Conservation (phyloP, 2,329 filamentous ascomycete genomes). For the Aspergillus sp. region DNA sequence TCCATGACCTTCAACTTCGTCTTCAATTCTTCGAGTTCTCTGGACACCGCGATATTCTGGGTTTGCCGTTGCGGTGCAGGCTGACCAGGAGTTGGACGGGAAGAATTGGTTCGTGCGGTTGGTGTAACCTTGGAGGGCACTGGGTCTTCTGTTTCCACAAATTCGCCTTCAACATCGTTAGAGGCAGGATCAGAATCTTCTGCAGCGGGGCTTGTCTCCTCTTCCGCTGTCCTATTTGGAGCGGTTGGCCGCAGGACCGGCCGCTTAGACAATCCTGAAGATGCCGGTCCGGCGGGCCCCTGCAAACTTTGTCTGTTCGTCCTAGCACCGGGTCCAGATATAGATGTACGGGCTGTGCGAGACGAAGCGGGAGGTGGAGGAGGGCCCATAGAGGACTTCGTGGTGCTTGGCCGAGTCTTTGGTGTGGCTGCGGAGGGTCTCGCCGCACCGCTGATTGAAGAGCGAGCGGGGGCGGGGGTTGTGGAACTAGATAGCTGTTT, state of each 20-base stretch:
- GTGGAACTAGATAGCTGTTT: slow-evolving; percentile 64
- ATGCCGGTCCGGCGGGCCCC: slow-evolving; percentile 21
- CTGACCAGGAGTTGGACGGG: slow-evolving; percentile 30
- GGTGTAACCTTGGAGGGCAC: slow-evolving; percentile 23
- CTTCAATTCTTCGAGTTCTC: slow-evolving; percentile 83
- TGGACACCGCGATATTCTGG: slow-evolving; percentile 50
- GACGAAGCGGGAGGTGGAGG: slow-evolving; percentile 45
- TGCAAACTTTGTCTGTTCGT: slow-evolving; percentile 34
- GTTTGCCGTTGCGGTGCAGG: slow-evolving; percentile 43
- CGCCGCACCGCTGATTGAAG: slow-evolving; percentile 42
- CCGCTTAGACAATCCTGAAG: slow-evolving; percentile 30
- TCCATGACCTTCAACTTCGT: slow-evolving; percentile 84
- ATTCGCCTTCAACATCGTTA: slow-evolving; percentile 24
- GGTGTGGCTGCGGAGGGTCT: slow-evolving; percentile 53
- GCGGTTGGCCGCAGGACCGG: slow-evolving; percentile 31
- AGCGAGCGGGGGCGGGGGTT: slow-evolving; percentile 55
- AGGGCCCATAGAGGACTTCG: slow-evolving; percentile 67
- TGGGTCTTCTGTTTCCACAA: slow-evolving; percentile 19
- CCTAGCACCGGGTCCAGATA: slow-evolving; percentile 33
- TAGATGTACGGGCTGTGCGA: slow-evolving; percentile 41
- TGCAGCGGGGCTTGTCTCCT: slow-evolving; percentile 25
- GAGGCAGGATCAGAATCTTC: slow-evolving; percentile 32
- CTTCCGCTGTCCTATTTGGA: slow-evolving; percentile 27
- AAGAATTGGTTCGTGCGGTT: slow-evolving; percentile 22
- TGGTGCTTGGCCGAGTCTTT: slow-evolving; percentile 57